Conservation (phyloP, 1,139 yeast species). For the Sugiyamaella japonica region DNA sequence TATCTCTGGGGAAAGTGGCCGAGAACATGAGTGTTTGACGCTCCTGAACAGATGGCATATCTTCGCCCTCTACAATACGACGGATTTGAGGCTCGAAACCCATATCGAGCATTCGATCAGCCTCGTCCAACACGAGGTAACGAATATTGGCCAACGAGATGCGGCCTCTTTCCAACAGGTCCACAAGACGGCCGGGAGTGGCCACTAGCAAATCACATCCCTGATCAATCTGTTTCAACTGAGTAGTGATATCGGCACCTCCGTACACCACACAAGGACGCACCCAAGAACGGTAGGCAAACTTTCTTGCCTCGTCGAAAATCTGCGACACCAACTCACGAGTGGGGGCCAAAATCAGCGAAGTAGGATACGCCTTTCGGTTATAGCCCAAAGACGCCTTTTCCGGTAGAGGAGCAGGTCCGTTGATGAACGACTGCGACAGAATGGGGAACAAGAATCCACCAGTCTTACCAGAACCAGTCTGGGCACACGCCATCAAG, state of each 20-base stretch:
- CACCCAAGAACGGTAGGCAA: conserved; percentile 98
- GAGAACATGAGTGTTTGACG: conserved; percentile 98
- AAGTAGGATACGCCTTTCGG: conserved; percentile 89
- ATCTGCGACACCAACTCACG: conserved; percentile 98
- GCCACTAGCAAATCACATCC: conserved; percentile 97
- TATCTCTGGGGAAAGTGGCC: conserved; percentile 98
- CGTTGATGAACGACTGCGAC: conserved; percentile 84
- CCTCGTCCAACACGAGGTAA: conserved; percentile 95
- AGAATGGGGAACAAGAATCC: conserved; percentile 98
- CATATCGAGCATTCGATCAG: conserved; percentile 99
- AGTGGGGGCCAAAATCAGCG: conserved; percentile 95
- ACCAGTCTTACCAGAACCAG: conserved; percentile 99
- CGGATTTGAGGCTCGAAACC: conserved; percentile 99
- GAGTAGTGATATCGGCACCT: conserved; percentile 92
- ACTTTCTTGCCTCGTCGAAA: conserved; percentile 92
- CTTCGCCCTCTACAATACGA: conserved; percentile 96
- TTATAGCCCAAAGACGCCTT: conserved; percentile 48
- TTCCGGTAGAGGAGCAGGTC: conserved; percentile 68
- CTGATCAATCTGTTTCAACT: conserved; percentile 83
- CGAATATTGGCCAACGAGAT: conserved; percentile 87
- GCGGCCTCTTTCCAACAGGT: conserved; percentile 90
- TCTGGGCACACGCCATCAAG: conserved; percentile 99
- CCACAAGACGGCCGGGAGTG: conserved; percentile 98
- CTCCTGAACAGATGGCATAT: conserved; percentile 86
- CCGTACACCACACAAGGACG: conserved; percentile 96